phyloP scores from a whole-genome alignment of 2,329 filamentous ascomycete genomes.

The Clarireedia monteithiana region DNA sequence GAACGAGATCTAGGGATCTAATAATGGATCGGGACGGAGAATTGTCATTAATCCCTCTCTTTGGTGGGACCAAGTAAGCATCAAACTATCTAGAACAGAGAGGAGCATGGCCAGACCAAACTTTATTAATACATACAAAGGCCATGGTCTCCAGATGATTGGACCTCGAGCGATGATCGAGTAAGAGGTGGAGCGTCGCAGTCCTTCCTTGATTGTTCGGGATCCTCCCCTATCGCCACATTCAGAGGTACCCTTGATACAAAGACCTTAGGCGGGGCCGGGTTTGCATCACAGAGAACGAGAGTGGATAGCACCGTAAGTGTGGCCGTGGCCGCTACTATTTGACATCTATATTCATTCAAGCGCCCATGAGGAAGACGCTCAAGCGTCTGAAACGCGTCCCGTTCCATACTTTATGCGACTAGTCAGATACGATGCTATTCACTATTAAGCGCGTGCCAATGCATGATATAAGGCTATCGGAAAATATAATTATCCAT shows the following conservation, averaged over 20 bases:
- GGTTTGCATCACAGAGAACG: slow-evolving; percentile 74
- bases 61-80: slow-evolving; percentile 23
- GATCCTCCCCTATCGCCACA: slow-evolving; percentile 36
- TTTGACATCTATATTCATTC: neutral
- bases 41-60: slow-evolving; percentile 11
- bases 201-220: slow-evolving; percentile 38
- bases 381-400: too few species aligned
- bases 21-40: neutral
- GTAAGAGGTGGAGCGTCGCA: slow-evolving; percentile 67
- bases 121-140: slow-evolving; percentile 31
- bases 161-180: slow-evolving; percentile 65
- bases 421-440: neutral
- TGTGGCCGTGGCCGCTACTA: neutral
- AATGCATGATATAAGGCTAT: neutral
- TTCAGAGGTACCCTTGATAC: slow-evolving; percentile 66
- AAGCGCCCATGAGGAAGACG: neutral
- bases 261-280: slow-evolving; percentile 66
- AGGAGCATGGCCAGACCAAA: neutral
- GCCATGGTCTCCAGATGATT: slow-evolving; percentile 51
- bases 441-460: neutral
- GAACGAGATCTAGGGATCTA: too few species aligned
- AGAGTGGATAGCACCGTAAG: slow-evolving; percentile 37
- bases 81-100: neutral
- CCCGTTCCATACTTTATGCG: too few species aligned
- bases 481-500: neutral